Evolutionary conservation across 2,329 filamentous ascomycete species (phyloP).

Genomic region (Dendryphion nanum): DNA sequence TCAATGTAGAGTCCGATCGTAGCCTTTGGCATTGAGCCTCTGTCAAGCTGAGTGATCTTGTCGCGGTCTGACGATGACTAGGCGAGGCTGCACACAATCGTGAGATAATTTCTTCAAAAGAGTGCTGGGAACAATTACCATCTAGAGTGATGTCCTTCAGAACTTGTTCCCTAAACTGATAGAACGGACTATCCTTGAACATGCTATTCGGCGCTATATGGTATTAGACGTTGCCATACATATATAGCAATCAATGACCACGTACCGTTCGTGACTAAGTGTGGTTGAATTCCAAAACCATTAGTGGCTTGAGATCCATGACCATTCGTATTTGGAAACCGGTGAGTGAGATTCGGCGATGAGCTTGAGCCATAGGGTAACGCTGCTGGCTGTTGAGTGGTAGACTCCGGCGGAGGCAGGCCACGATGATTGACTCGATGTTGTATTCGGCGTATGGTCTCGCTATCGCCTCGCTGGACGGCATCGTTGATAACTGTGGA

Average conservation of each 20-base stretch:
- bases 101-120: too few species aligned
- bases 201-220: constrained; percentile 44
- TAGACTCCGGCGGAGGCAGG: constrained; percentile 25
- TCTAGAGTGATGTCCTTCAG: constrained; percentile 68
- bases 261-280: too few species aligned
- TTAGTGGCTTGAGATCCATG: too few species aligned
- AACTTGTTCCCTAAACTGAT: constrained; percentile 65
- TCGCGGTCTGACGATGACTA: constrained; percentile 57
- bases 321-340: too few species aligned
- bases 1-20: constrained; percentile 59
- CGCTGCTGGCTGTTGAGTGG: too few species aligned
- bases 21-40: constrained; percentile 56
- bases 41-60: constrained; percentile 59
- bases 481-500: constrained; percentile 40
- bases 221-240: too few species aligned
- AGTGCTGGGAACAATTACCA: constrained; percentile 47
- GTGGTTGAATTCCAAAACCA: too few species aligned
- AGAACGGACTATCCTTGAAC: constrained; percentile 85
- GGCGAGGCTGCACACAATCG: constrained; percentile 52
- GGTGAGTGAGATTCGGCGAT: too few species aligned
- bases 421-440: constrained; percentile 44
- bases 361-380: too few species aligned
- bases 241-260: too few species aligned
- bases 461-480: constrained; percentile 32
- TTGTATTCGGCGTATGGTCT: constrained; percentile 37